Conservation (phyloP, 305 asterid species). For the Fraxinus latifolia region DNA sequence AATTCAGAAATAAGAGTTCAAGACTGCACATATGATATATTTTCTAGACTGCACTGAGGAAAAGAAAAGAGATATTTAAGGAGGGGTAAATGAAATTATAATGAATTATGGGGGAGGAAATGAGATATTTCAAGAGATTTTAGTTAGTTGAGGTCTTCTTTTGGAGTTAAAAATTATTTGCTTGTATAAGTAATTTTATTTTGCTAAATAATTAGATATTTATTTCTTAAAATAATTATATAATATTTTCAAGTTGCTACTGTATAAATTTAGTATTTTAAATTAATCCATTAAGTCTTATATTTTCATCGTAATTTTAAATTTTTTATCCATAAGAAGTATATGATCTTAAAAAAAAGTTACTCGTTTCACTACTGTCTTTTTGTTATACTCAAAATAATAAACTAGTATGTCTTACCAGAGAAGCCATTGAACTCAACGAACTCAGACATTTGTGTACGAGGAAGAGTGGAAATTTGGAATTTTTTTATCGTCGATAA, state of each 20-base stretch:
- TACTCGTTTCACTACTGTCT: background rate
- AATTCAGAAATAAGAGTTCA: background rate
- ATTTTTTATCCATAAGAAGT: background rate
- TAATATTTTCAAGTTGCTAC: background rate
- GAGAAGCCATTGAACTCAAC: background rate
- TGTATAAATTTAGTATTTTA: too few relatives aligned
- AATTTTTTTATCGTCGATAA: background rate
- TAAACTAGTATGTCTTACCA: background rate
- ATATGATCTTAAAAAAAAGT: background rate
- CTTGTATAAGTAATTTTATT: background rate
- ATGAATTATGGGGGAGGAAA: background rate
- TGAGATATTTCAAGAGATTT: background rate
- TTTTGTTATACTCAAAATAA: too few relatives aligned
- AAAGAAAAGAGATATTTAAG: background rate
- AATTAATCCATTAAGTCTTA: background rate
- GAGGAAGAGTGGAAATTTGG: background rate
- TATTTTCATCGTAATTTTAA: too few relatives aligned
- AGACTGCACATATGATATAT: background rate
- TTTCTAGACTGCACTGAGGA: constrained; percentile 9
- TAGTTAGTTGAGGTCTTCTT: background rate
- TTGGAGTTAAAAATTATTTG: background rate
- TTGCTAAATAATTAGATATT: background rate
- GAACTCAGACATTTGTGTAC: background rate
- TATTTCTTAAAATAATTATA: too few relatives aligned
- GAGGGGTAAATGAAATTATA: background rate